Conservation (phyloP, 768 basidiomycete species). For the Suillus variegatus region DNA sequence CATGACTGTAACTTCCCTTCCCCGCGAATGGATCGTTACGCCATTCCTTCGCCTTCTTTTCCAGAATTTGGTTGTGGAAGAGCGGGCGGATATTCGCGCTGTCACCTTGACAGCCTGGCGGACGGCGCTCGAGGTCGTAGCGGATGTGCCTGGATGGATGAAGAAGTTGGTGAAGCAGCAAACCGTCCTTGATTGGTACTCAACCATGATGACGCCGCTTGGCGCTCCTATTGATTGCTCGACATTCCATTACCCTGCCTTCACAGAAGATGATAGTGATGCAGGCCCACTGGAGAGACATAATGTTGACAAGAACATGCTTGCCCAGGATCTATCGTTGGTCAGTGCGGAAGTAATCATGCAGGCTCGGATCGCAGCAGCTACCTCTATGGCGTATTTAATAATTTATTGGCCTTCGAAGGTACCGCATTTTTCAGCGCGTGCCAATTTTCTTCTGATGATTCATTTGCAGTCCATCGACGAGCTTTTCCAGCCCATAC, state of each 20-base stretch:
- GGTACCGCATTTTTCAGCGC: conserved; percentile 34
- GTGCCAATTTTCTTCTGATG: not conserved
- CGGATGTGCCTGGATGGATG: conserved; percentile 46
- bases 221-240: conserved; percentile 73
- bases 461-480: conserved; percentile 43
- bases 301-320: conserved; percentile 96
- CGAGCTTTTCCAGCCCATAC: conserved; percentile 71
- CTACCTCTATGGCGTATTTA: conserved; percentile 73
- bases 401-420: conserved; percentile 66
- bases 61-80: conserved; percentile 93
- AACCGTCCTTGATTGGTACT: conserved; percentile 81
- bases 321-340: conserved; percentile 85
- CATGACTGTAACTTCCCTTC: conserved; percentile 73
- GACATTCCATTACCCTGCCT: conserved; percentile 65
- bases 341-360: conserved; percentile 75
- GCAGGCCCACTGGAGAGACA: conserved; percentile 60
- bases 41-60: conserved; percentile 83
- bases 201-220: conserved; percentile 85
- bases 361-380: conserved; percentile 76
- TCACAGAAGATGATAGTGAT: conserved; percentile 47
- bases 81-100: conserved; percentile 79
- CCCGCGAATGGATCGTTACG: conserved; percentile 77
- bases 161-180: conserved; percentile 57
- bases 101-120: conserved; percentile 76
- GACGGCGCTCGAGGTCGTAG: conserved; percentile 61